phyloP scores from a whole-genome alignment of 2,329 filamentous ascomycete species.

The Cladobotryum protrusum region DNA sequence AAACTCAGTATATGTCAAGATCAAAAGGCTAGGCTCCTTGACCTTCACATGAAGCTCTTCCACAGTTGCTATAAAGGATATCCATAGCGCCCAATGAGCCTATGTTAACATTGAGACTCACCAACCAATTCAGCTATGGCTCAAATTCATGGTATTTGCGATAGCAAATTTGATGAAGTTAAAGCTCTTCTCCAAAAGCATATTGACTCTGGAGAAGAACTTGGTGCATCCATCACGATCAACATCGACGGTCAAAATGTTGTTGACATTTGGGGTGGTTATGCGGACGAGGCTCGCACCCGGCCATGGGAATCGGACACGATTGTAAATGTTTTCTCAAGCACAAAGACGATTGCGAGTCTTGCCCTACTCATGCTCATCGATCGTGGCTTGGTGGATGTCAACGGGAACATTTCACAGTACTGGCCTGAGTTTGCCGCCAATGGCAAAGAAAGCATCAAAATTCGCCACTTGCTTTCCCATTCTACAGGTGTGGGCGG shows the following conservation, averaged over 20 bases:
- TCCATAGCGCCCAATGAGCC: too few species aligned
- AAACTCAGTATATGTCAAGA: too few species aligned
- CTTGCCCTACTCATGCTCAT: constrained; percentile 34
- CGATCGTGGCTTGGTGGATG: constrained; percentile 31
- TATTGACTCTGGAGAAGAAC: constrained; percentile 32
- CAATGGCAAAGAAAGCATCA: constrained; percentile 34
- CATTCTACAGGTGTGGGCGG: constrained; percentile 33
- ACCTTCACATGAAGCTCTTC: too few species aligned
- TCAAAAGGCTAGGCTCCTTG: too few species aligned
- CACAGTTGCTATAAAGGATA: too few species aligned
- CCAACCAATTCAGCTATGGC: not conserved
- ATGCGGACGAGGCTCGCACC: constrained; percentile 23
- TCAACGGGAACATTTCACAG: constrained; percentile 30
- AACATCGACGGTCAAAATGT: constrained; percentile 35
- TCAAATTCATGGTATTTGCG: not conserved
- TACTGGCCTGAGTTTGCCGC: constrained; percentile 42
- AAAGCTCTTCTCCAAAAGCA: constrained; percentile 24
- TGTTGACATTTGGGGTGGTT: constrained; percentile 40
- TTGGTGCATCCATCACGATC: constrained; percentile 39
- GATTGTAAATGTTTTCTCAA: constrained; percentile 34
- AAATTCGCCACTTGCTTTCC: constrained; percentile 34
- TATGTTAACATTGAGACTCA: too few species aligned
- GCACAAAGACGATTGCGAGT: constrained; percentile 31
- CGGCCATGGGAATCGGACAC: constrained; percentile 34
- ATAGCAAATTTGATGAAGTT: constrained; percentile 5